Evolutionary conservation across 1,284 basidiomycete species (phyloP), one percentile per base, ranked within the genome.

Genomic region (Gymnopus androsaceus): DNA sequence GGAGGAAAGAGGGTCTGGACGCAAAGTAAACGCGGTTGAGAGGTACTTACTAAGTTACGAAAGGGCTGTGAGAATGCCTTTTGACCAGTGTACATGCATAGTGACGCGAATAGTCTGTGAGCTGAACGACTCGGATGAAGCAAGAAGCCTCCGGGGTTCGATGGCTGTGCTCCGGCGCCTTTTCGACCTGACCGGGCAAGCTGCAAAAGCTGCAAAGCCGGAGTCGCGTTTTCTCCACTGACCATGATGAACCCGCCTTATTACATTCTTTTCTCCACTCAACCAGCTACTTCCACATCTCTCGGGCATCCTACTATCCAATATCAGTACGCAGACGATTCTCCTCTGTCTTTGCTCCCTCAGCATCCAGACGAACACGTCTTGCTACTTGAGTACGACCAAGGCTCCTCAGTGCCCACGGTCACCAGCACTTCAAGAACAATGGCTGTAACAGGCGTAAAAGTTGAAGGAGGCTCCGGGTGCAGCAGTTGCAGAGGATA

Each of bases 281-380:
- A 78, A 30, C 71, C 75, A 54, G 64, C 74, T 11, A 70, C 70
- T 25, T 75, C 78, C 1, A 77, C 70, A 36, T 70, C 77, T 27
- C 79, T 91, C 57, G 72, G 77, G n/a, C 90, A 92, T 66, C 87
- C 88, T 5, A 69, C 74, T 49, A 83, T 92, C n/a, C 85, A 91
- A 63, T 92, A 92, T 66, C 86, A 88, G 63, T 92, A 90, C 66
- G 80, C 83, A 23, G 89, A 92, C 63, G 90, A 92, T 65, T 77
- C 84, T 0, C 84, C 88, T 1, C 69, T 81, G 21, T 69, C 79
- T 9, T 68, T 91, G 7, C 71, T 90, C 30, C 85, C 87, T 12
- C 75, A 73, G 40, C 75, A 75, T 40, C 73, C 79, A 8, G 76
- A 80, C 40, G 86, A 90, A 66, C 86, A 86, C 63, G 82, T 92